Conservation (phyloP, 345 rosid species). For the Citrus inodora region DNA sequence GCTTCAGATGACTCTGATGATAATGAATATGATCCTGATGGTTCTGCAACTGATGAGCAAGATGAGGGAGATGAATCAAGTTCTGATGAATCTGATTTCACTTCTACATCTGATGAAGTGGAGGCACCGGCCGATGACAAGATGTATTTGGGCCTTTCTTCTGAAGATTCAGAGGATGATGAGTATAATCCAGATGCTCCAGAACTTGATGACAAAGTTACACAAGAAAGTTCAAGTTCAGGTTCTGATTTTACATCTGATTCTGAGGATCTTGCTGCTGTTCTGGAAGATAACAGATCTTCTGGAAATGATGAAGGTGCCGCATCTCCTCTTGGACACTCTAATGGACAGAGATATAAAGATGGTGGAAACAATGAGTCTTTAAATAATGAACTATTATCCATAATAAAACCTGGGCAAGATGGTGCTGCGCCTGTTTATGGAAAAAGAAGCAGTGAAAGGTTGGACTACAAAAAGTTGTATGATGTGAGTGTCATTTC, state of each 20-base stretch:
- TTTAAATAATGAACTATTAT: constrained; percentile 22
- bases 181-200: constrained; percentile 67
- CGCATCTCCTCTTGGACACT: constrained; percentile 12
- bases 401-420: constrained; percentile 31
- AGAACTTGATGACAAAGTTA: constrained; percentile 36
- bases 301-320: constrained; percentile 32
- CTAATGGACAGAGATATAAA: constrained; percentile 22
- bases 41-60: constrained; percentile 36
- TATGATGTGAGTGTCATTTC: constrained; percentile 66
- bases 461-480: constrained; percentile 88
- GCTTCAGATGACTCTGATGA: constrained; percentile 91
- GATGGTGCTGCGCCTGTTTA: constrained; percentile 41
- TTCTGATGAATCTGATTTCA: constrained; percentile 58
- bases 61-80: constrained; percentile 47
- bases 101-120: constrained; percentile 55
- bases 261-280: constrained; percentile 62
- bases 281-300: constrained; percentile 23
- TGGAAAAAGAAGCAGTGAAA: constrained; percentile 52
- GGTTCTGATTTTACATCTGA: constrained; percentile 78
- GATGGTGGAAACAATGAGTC: constrained; percentile 24
- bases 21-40: constrained; percentile 64
- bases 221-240: constrained; percentile 61
- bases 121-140: constrained; percentile 34
- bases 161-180: constrained; percentile 94
- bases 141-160: constrained; percentile 49